phyloP scores from a whole-genome alignment of 192 early-diverging fungal species.

The Coemansia sp. region DNA sequence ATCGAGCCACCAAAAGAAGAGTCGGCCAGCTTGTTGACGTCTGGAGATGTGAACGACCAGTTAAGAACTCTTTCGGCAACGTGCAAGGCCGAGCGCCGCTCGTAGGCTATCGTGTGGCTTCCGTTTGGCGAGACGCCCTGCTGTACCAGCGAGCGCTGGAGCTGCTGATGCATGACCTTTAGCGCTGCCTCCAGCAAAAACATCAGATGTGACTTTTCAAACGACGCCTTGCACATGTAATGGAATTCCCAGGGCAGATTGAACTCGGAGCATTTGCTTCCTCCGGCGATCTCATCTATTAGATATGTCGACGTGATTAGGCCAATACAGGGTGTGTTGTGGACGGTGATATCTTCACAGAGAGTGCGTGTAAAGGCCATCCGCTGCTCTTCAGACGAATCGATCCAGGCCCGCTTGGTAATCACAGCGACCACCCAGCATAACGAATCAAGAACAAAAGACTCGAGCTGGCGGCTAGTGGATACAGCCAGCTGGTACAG shows the following conservation, averaged over 20 bases:
- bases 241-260: constrained; percentile 53
- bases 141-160: constrained; percentile 32
- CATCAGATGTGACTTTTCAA: constrained; percentile 42
- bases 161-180: constrained; percentile 43
- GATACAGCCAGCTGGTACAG: constrained; percentile 37
- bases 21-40: constrained; percentile 22
- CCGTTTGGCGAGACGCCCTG: constrained; percentile 10
- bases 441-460: constrained; percentile 48
- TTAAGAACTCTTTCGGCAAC: constrained; percentile 39
- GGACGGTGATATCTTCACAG: constrained; percentile 34
- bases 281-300: constrained; percentile 50
- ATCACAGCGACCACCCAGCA: constrained; percentile 52
- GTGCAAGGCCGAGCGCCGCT: constrained; percentile 47
- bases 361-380: constrained; percentile 28
- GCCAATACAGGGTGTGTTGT: constrained; percentile 42
- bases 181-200: constrained; percentile 46
- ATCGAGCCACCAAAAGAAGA: constrained; percentile 36
- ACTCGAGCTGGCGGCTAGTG: constrained; percentile 30
- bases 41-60: constrained; percentile 42
- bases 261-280: constrained; percentile 52
- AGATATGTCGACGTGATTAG: constrained; percentile 36
- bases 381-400: constrained; percentile 31
- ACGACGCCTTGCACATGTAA: constrained; percentile 46
- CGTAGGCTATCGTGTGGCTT: constrained; percentile 37
- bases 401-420: constrained; percentile 51